Conservation (phyloP, 2,329 filamentous ascomycete genomes). For the Stachybotrys elegans region DNA sequence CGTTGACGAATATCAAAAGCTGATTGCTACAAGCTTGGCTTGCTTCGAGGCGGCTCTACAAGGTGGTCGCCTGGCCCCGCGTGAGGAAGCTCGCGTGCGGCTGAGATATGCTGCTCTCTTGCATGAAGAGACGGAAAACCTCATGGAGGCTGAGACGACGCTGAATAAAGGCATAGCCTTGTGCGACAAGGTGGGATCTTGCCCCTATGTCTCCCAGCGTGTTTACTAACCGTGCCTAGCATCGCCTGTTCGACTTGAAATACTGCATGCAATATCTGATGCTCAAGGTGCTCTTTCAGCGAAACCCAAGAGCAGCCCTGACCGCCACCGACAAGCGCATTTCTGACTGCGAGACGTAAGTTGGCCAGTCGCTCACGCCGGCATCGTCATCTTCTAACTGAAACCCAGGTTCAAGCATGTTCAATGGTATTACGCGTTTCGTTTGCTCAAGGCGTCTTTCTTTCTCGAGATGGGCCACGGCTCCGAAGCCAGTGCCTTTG, state of each 20-base stretch:
- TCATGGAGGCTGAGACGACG: slow-evolving; percentile 66
- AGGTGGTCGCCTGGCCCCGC: slow-evolving; percentile 54
- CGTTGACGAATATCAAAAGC: slow-evolving; percentile 62
- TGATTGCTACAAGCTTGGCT: slow-evolving; percentile 66
- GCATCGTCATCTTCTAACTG: not conserved
- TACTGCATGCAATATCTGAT: slow-evolving; percentile 74
- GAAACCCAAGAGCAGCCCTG: slow-evolving; percentile 66
- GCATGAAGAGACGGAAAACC: slow-evolving; percentile 71
- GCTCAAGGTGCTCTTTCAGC: slow-evolving; percentile 64
- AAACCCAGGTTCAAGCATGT: slow-evolving; percentile 55
- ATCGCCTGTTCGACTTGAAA: slow-evolving; percentile 56
- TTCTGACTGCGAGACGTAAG: slow-evolving; percentile 60
- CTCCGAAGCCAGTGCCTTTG: slow-evolving; percentile 58
- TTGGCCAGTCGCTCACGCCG: slow-evolving; percentile 4
- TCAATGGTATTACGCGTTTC: slow-evolving; percentile 73
- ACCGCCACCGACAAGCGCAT: slow-evolving; percentile 68
- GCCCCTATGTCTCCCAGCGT: not conserved
- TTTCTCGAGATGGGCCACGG: slow-evolving; percentile 56
- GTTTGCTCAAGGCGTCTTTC: slow-evolving; percentile 67
- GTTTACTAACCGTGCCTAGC: slow-evolving; percentile 25
- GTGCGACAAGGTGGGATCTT: slow-evolving; percentile 53
- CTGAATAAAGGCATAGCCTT: slow-evolving; percentile 66
- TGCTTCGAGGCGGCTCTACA: slow-evolving; percentile 68
- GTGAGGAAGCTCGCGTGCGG: slow-evolving; percentile 63
- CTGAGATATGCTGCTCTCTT: slow-evolving; percentile 68